phyloP scores from a whole-genome alignment of 2,329 filamentous ascomycete genomes.

The Lasiodiplodia sp. region DNA sequence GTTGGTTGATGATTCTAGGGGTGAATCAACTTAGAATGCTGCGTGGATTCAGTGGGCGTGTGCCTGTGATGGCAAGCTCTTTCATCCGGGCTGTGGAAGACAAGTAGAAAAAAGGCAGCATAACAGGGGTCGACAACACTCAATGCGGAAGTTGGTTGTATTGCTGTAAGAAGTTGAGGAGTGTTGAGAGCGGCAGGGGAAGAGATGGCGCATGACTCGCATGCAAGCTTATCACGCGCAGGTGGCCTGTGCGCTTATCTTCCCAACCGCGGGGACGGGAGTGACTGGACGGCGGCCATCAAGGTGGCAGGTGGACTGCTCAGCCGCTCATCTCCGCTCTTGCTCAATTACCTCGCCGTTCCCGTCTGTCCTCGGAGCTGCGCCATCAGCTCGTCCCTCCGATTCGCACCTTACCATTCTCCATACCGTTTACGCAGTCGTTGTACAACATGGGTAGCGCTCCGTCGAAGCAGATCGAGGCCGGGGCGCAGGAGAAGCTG shows the following conservation, averaged over 20 bases:
- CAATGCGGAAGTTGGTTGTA: not conserved
- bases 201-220: not conserved
- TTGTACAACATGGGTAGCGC: constrained; percentile 41
- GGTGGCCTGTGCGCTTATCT: constrained; percentile 7
- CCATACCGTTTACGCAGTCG: not conserved
- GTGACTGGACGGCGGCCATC: constrained; percentile 16
- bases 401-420: not conserved
- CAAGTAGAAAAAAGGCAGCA: no score
- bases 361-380: not conserved
- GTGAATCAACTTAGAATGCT: no score
- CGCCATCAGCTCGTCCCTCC: not conserved
- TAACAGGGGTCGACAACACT: not conserved
- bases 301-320: constrained; percentile 21
- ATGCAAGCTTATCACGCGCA: constrained; percentile 11
- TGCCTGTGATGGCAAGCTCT: no score
- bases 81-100: no score
- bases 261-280: not conserved
- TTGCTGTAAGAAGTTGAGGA: not conserved
- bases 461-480: constrained; percentile 43
- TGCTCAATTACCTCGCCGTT: not conserved
- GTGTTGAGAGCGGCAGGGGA: not conserved
- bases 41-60: no score
- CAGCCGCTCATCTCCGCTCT: constrained; percentile 4
- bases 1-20: no score
- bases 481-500: constrained; percentile 48